phyloP scores from a whole-genome alignment of 306 rosid genomes.

The Abrus pulchellus region DNA sequence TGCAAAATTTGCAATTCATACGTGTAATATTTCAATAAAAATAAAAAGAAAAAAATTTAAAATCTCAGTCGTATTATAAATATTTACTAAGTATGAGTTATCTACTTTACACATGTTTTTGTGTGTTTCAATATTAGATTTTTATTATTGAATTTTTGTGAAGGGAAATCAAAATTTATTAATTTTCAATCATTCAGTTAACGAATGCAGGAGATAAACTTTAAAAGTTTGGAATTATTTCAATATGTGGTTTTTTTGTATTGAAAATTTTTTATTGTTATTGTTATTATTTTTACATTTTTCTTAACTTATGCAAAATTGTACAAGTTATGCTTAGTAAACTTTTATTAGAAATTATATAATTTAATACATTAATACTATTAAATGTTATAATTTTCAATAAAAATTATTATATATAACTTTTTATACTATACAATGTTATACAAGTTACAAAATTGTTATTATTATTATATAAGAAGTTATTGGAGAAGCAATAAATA shows the following conservation, averaged over 20 bases:
- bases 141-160: not conserved
- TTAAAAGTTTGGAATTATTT: not conserved
- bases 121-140: not conserved
- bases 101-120: not conserved
- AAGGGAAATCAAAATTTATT: not conserved
- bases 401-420: too few relatives aligned
- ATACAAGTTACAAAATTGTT: not conserved
- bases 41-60: not conserved
- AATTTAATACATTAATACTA: too few relatives aligned
- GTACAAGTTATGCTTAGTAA: too few relatives aligned
- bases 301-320: too few relatives aligned
- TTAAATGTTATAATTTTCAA: too few relatives aligned
- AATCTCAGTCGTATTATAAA: not conserved
- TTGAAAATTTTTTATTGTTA: not conserved
- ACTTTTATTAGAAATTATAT: too few relatives aligned
- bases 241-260: not conserved
- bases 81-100: not conserved
- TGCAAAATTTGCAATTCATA: not conserved
- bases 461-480: not conserved
- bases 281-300: not conserved
- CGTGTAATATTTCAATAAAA: not conserved
- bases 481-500: not conserved
- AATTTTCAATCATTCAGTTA: not conserved
- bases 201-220: not conserved
- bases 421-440: too few relatives aligned